These are phyloP conservation scores for Exutisphaerella laricina DNA, from an alignment of 2,329 filamentous ascomycete genomes.

Conservation along the genomic window DNA sequence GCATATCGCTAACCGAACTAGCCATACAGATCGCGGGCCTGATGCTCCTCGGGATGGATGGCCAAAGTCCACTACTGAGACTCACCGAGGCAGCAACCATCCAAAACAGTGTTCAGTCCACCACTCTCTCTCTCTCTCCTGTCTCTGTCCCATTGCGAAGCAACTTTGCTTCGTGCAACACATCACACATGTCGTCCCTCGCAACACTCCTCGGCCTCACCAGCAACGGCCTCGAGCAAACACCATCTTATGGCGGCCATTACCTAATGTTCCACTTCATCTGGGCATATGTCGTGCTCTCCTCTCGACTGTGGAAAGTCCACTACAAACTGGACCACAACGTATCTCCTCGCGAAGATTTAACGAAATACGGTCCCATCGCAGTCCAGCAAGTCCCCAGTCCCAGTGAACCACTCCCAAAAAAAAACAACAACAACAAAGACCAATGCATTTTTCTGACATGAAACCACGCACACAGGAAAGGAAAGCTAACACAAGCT, in stretches of 20 bases:
- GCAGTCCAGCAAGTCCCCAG: constrained; percentile 29
- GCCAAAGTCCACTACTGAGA: too few relatives aligned
- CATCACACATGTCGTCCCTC: constrained; percentile 15
- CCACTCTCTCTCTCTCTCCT: too few relatives aligned
- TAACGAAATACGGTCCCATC: constrained; percentile 40
- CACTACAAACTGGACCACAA: constrained; percentile 45
- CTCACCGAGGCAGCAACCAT: too few relatives aligned
- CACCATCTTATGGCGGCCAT: constrained; percentile 26
- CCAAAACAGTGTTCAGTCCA: too few relatives aligned
- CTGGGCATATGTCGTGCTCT: constrained; percentile 42
- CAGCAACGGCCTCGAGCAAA: constrained; percentile 8
- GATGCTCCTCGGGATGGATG: too few relatives aligned
- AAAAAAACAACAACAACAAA: too few relatives aligned
- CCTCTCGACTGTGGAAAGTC: constrained; percentile 42
- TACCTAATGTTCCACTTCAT: constrained; percentile 40
- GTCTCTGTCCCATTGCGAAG: not conserved
- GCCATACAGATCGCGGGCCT: too few relatives aligned
- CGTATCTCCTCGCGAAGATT: constrained; percentile 42
- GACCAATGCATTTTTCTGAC: too few relatives aligned
- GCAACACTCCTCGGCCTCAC: constrained; percentile 24
- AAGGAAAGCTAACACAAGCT: constrained; percentile 39
- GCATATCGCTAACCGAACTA: too few relatives aligned
- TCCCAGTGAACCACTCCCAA: too few relatives aligned
- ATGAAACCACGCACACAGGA: constrained; percentile 33
- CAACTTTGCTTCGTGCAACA: not conserved